Evolutionary conservation across 805 yeast genomes (phyloP), one percentile per base, ranked within the genome.

Genomic region (Saccharomycopsis synnaedendra): DNA sequence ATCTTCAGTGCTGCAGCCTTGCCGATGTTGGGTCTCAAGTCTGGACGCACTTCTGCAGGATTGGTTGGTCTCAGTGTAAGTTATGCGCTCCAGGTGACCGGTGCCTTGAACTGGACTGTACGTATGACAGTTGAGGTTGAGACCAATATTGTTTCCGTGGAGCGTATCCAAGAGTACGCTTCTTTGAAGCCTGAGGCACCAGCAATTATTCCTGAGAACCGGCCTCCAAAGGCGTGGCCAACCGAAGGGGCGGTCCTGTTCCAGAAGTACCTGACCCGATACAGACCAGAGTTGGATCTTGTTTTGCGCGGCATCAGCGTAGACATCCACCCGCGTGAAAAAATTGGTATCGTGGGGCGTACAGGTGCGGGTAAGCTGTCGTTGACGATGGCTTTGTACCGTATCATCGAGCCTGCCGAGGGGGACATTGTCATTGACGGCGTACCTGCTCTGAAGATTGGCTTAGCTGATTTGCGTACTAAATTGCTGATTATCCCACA

Each of bases 91-190:
- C 95, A 87, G 64, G 76, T 89, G 52, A 93, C 99, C 0, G 96
- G 88, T 65, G 75, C 96, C 0, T 74, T 93, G 65, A 90, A 88
- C 64, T 90, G 97, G 97, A 87, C 93, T 65, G 97, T 93, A 32
- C 77, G 99, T 67, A 90, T 89, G 97, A 86, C 97, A 0, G 98
- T 93, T 41, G 98, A 93, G 58, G 96, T 93, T 42, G 98, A 93
- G 65, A 88, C 97, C 8, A 90, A 88, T 64, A 89, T 93, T 67
- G 98, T 93, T 37, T 85, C 95, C 19, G 96, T 94, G 41, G 98
- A 90, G 69, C 80, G 98, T 67, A 80, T 90, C 46, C 72, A 85
- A 64, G 98, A 90, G 63, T 90, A 89, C 63, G 76, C 95, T 36
- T 64, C 67, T n/a, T 69, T 93, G 52, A 67, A 68, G 37, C 71